Conservation (phyloP, 768 basidiomycete species). For the Psilocybe cubensis region DNA sequence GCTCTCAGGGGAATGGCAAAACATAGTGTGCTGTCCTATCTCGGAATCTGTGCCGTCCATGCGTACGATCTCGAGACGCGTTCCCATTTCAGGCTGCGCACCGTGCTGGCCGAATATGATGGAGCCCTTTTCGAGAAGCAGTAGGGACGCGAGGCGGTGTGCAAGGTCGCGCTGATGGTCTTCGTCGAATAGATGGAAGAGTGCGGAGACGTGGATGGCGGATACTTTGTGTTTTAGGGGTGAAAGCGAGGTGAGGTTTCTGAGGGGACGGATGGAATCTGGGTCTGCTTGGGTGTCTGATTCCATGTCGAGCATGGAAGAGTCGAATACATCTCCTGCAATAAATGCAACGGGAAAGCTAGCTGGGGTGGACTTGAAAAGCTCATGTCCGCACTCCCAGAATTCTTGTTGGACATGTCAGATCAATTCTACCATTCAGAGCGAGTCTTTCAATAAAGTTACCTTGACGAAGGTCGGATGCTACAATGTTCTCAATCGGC, state of each 20-base stretch:
- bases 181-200: conserved; percentile 42
- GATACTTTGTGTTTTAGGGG: conserved; percentile 46
- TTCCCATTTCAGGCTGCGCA: conserved; percentile 35
- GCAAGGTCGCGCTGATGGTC: conserved; percentile 33
- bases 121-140: conserved; percentile 36
- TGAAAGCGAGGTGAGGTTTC: conserved; percentile 26
- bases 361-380: conserved; percentile 56
- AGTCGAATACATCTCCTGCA: conserved; percentile 56
- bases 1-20: conserved; percentile 41
- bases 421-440: neutral
- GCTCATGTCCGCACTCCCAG: conserved; percentile 64
- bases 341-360: conserved; percentile 60
- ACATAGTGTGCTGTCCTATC: conserved; percentile 26
- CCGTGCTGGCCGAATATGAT: conserved; percentile 42
- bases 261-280: conserved; percentile 1
- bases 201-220: conserved; percentile 43
- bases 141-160: conserved; percentile 30
- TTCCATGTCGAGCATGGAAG: conserved; percentile 38
- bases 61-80: neutral
- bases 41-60: too few species aligned
- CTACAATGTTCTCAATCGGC: conserved; percentile 38
- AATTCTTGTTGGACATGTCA: conserved; percentile 50
- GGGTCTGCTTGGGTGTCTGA: conserved; percentile 11
- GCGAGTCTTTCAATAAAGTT: neutral
- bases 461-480: conserved; percentile 40